phyloP scores from a whole-genome alignment of 495 filamentous ascomycete species.

The Amniculicola lignicola region DNA sequence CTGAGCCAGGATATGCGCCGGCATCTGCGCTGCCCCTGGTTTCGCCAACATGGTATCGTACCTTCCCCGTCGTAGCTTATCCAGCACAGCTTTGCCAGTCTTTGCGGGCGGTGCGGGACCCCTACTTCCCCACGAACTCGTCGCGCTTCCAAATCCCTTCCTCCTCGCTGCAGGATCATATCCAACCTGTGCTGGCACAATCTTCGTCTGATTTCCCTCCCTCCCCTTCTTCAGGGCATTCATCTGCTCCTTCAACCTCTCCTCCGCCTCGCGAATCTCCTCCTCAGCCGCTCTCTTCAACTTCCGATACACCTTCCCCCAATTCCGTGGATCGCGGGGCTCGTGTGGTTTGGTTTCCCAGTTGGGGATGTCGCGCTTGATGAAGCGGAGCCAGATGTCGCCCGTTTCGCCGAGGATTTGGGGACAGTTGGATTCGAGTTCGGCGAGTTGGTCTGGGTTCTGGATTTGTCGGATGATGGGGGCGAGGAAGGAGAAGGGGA shows the following conservation, averaged over 20 bases:
- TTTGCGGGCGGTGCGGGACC: constrained; percentile 10
- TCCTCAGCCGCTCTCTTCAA: constrained; percentile 29
- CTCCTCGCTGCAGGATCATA: constrained; percentile 7
- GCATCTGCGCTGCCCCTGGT: constrained; percentile 20
- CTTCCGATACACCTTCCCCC: constrained; percentile 60
- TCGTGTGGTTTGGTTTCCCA: constrained; percentile 56
- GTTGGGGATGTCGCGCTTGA: constrained; percentile 63
- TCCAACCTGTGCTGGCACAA: constrained; percentile 15
- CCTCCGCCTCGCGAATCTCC: constrained; percentile 28
- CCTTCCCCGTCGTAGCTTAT: constrained; percentile 19
- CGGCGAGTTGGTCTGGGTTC: constrained; percentile 61
- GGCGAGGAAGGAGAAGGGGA: constrained; percentile 59
- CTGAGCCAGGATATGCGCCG: constrained; percentile 19
- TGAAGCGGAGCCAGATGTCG: constrained; percentile 67
- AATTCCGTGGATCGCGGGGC: constrained; percentile 56
- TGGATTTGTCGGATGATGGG: constrained; percentile 61
- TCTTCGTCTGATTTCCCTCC: constrained; percentile 20
- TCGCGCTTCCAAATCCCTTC: constrained; percentile 1
- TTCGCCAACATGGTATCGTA: constrained; percentile 19
- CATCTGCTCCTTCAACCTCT: constrained; percentile 25
- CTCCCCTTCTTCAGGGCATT: constrained; percentile 21
- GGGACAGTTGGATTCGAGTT: constrained; percentile 62
- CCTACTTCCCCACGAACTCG: background rate
- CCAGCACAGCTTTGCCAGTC: constrained; percentile 22
- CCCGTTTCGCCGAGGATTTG: constrained; percentile 58